Conservation (phyloP, 345 rosid species). For the Populus alba region DNA sequence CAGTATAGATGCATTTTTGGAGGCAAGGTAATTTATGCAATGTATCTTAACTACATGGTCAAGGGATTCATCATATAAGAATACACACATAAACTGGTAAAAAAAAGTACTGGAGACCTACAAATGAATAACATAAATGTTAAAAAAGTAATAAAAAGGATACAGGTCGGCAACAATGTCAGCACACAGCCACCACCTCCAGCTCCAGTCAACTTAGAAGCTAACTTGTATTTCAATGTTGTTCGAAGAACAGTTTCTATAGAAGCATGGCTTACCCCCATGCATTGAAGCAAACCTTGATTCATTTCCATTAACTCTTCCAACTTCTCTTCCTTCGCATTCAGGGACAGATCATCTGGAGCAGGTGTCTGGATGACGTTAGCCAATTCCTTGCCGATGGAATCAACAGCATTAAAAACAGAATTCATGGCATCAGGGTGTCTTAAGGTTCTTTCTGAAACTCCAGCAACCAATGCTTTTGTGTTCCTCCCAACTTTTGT, state of each 20-base stretch:
- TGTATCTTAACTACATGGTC: neutral
- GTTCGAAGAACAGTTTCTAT: slow-evolving; percentile 75
- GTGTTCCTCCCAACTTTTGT: slow-evolving; percentile 88
- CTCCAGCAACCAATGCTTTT: slow-evolving; percentile 84
- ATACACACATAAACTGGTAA: neutral
- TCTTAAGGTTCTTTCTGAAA: slow-evolving; percentile 66
- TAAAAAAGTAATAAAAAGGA: slow-evolving; percentile 34
- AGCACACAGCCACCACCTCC: slow-evolving; percentile 97
- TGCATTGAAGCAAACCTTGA: slow-evolving; percentile 82
- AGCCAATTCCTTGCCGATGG: slow-evolving; percentile 67
- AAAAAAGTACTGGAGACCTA: neutral
- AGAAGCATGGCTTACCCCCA: slow-evolving; percentile 90
- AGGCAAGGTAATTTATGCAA: neutral
- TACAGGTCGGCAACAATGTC: slow-evolving; percentile 79
- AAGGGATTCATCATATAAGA: neutral
- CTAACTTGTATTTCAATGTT: slow-evolving; percentile 69
- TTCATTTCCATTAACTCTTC: slow-evolving; percentile 90
- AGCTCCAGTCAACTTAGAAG: slow-evolving; percentile 92
- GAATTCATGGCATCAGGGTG: slow-evolving; percentile 70
- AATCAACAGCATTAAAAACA: slow-evolving; percentile 77
- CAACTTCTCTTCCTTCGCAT: slow-evolving; percentile 63
- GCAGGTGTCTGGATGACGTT: slow-evolving; percentile 51
- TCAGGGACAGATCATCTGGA: slow-evolving; percentile 42
- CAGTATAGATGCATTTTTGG: neutral
- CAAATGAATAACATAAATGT: neutral